Evolutionary conservation across 1,139 yeast species (phyloP).

Genomic region (Protomyces macrosporus): DNA sequence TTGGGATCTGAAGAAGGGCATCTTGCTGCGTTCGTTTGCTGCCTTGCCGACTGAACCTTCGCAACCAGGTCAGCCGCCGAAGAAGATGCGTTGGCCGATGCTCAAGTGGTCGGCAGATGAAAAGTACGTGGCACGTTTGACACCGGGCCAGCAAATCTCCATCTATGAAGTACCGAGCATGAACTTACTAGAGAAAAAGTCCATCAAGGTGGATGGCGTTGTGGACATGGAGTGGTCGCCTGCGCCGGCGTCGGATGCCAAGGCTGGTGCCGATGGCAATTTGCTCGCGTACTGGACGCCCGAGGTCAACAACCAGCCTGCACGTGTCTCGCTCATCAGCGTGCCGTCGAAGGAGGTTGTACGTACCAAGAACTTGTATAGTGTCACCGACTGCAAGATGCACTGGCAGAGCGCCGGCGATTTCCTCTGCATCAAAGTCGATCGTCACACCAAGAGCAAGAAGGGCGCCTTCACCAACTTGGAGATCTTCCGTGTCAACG

Average conservation of each 20-base stretch:
- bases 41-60: conserved; percentile 53
- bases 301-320: conserved; percentile 85
- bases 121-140: conserved; percentile 90
- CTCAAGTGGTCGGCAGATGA: conserved; percentile 95
- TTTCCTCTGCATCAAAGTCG: conserved; percentile 87
- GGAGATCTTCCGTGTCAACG: conserved; percentile 83
- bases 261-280: conserved; percentile 54
- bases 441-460: conserved; percentile 82
- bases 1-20: conserved; percentile 84
- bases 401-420: conserved; percentile 93
- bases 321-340: conserved; percentile 88
- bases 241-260: conserved; percentile 60
- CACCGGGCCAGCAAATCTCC: conserved; percentile 80
- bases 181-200: conserved; percentile 76
- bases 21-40: conserved; percentile 85
- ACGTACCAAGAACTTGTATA: conserved; percentile 89
- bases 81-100: conserved; percentile 86
- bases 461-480: conserved; percentile 87
- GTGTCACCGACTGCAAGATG: conserved; percentile 84
- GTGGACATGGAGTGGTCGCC: conserved; percentile 96
- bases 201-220: conserved; percentile 76
- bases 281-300: conserved; percentile 95
- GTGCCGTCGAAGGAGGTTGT: conserved; percentile 76
- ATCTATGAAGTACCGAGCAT: conserved; percentile 71
- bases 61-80: conserved; percentile 32